A percentile compares a stretch with the other conserved stretches of the same genome.
Evolutionary conservation across 371 early-diverging fungal species (phyloP).

Genomic region (Rhizopus stolonifer): DNA sequence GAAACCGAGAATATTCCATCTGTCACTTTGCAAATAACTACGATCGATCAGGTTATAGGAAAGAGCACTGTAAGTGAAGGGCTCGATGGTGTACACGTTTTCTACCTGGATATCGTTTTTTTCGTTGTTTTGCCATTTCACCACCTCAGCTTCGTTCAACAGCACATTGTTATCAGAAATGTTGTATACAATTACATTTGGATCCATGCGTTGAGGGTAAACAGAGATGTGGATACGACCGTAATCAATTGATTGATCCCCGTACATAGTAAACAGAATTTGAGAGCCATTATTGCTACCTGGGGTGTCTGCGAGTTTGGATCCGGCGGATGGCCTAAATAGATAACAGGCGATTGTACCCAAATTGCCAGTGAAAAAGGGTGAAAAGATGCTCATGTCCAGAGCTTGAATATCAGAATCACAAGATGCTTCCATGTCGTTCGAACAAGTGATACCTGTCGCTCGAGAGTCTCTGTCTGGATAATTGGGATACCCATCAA

Average conservation of each 20-base stretch:
- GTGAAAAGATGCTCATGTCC: slow-evolving; percentile 39
- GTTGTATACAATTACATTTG: slow-evolving; percentile 37
- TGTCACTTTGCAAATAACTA: slow-evolving; percentile 37
- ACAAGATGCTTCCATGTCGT: slow-evolving; percentile 39
- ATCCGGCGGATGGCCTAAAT: slow-evolving; percentile 33
- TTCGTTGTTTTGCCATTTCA: slow-evolving; percentile 39
- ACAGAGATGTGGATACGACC: slow-evolving; percentile 46
- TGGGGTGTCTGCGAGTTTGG: slow-evolving; percentile 37
- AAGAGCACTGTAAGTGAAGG: slow-evolving; percentile 41
- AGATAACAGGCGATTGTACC: slow-evolving; percentile 43
- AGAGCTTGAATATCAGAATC: slow-evolving; percentile 23
- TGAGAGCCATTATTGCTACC: slow-evolving; percentile 46
- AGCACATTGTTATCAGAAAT: slow-evolving; percentile 19
- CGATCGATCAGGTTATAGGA: slow-evolving; percentile 41
- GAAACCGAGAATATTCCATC: slow-evolving; percentile 55
- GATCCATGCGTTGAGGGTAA: slow-evolving; percentile 47
- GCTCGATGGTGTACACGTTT: slow-evolving; percentile 38
- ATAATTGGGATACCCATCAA: slow-evolving; percentile 41
- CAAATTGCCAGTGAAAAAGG: slow-evolving; percentile 36
- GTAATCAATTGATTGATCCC: slow-evolving; percentile 32
- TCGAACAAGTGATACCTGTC: slow-evolving; percentile 39
- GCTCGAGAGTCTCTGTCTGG: slow-evolving; percentile 18
- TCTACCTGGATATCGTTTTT: slow-evolving; percentile 42
- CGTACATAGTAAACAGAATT: slow-evolving; percentile 38
- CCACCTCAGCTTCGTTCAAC: slow-evolving; percentile 27